A percentile compares a stretch with the other conserved stretches of the same genome.
phyloP scores from a whole-genome alignment of 148 eudicot species.

The Salicornia ramosissima region DNA sequence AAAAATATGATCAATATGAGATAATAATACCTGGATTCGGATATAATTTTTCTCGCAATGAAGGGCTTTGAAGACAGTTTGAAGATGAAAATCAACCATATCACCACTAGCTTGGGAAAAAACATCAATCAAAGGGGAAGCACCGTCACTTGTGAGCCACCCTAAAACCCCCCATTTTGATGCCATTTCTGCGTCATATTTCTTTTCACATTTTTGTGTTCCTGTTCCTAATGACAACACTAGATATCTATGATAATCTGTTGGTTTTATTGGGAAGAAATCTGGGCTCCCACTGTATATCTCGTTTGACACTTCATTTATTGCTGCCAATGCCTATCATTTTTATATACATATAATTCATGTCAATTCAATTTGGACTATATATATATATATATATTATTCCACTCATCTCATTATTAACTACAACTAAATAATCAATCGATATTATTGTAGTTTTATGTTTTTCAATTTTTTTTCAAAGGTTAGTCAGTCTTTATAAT shows the following conservation, averaged over 20 bases:
- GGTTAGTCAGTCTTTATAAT: too few relatives aligned
- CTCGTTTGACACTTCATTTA: conserved; percentile 40
- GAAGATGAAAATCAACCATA: conserved; percentile 42
- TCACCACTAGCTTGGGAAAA: conserved; percentile 40
- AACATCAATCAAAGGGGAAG: conserved; percentile 35
- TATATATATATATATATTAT: too few relatives aligned
- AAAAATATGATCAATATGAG: too few relatives aligned
- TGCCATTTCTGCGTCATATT: conserved; percentile 26
- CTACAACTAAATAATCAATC: too few relatives aligned
- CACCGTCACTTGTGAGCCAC: conserved; percentile 28
- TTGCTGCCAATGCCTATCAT: conserved; percentile 30
- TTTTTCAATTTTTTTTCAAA: too few relatives aligned
- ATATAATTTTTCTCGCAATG: conserved; percentile 37
- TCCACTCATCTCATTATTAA: too few relatives aligned
- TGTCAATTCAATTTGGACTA: too few relatives aligned
- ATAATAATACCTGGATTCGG: conserved; percentile 38
- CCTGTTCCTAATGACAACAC: conserved; percentile 43
- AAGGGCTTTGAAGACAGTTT: conserved; percentile 32
- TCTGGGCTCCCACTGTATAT: conserved; percentile 26
- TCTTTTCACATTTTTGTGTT: conserved; percentile 21
- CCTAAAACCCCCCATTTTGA: conserved; percentile 38
- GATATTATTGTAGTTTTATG: too few relatives aligned
- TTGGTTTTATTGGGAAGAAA: conserved; percentile 29
- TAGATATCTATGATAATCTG: conserved; percentile 28
- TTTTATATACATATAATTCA: not conserved